Evolutionary conservation across 192 early-diverging fungal species (phyloP), one percentile per base, ranked within the genome.

Genomic region (Coemansia pectinata): DNA sequence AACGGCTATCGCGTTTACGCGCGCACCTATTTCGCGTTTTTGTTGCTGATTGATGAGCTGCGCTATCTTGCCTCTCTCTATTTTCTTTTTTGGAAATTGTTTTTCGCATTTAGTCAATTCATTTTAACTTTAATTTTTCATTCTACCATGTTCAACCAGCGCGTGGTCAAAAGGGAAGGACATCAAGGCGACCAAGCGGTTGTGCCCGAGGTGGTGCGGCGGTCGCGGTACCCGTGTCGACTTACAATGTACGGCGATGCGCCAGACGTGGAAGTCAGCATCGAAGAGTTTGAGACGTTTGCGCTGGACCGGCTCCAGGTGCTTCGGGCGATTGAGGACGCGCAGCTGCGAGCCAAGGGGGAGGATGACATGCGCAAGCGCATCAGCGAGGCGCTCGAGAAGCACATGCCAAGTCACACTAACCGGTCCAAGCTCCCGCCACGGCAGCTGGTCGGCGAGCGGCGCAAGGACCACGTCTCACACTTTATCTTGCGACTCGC

Each of bases 401-500:
- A 86, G 65, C 85, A 90, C 66, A 79, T 94, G 71, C 92, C 91
- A 3, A 74, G 90, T 68, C 76, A 87, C 19, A 73, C 86, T 8
- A 90, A 88, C 62, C 73, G 72, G 48, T 74, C 83, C 33, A 67
- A 80, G 44, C 67, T 76, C 47, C 67, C 63, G 12, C 29, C 71
- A 5, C 85, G 70, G 33, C 79, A 86, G 50, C 50, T 87, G 7
- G 74, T 86, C 45, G 79, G 79, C 29, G 88, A 95, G 62, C 84
- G 93, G 44, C 79, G 87, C 59, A 93, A 94, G 73, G 93, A 95
- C 85, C 88, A 92, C 42, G 77, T 95, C 27, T 90, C 89, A 63
- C 93, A 95, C 70, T 93, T 91, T 77, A 90, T 95, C 21, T 70
- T 95, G 33, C 89, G 91, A 44, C 75, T 95, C 44, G 93, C 92